Percentiles rank a stretch among this genome's conserved stretches.
Conservation (phyloP, 352 stramenopile genomes). For the Globisporangium cylindrosporum region DNA sequence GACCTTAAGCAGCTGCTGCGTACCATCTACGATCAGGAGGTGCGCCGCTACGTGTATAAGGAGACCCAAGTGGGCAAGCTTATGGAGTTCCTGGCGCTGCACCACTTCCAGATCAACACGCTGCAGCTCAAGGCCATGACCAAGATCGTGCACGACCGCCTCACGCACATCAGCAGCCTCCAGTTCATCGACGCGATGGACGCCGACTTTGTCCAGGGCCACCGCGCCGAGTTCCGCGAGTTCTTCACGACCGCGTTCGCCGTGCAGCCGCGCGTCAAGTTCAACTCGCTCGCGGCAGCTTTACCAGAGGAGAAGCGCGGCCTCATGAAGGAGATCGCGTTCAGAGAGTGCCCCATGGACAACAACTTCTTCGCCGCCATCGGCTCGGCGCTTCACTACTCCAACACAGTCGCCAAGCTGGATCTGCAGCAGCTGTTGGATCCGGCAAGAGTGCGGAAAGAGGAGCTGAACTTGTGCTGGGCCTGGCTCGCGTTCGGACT, state of each 20-base stretch:
- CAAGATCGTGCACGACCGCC: conserved; percentile 35
- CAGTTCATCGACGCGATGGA: conserved; percentile 47
- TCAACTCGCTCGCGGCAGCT: conserved; percentile 45
- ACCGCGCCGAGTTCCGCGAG: conserved; percentile 41
- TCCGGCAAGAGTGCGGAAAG: conserved; percentile 30
- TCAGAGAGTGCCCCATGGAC: conserved; percentile 48
- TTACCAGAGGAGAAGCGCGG: conserved; percentile 38
- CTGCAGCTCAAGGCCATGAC: conserved; percentile 43
- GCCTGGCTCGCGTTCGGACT: conserved; percentile 50
- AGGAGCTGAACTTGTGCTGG: conserved; percentile 48
- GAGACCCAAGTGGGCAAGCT: conserved; percentile 53
- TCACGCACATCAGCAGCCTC: conserved; percentile 43
- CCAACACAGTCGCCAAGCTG: conserved; percentile 44
- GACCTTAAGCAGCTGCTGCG: conserved; percentile 47
- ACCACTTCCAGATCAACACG: conserved; percentile 42
- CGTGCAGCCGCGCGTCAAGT: conserved; percentile 47
- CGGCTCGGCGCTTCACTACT: conserved; percentile 57
- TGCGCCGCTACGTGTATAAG: conserved; percentile 48
- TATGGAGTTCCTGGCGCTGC: conserved; percentile 52
- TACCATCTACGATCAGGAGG: conserved; percentile 46
- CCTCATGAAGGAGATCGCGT: conserved; percentile 37
- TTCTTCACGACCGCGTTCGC: conserved; percentile 47
- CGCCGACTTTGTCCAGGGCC: conserved; percentile 34
- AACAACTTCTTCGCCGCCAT: conserved; percentile 51
- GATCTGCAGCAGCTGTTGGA: conserved; percentile 51